Conservation (phyloP, 257 asterid genomes). For the Agastache rugosa region DNA sequence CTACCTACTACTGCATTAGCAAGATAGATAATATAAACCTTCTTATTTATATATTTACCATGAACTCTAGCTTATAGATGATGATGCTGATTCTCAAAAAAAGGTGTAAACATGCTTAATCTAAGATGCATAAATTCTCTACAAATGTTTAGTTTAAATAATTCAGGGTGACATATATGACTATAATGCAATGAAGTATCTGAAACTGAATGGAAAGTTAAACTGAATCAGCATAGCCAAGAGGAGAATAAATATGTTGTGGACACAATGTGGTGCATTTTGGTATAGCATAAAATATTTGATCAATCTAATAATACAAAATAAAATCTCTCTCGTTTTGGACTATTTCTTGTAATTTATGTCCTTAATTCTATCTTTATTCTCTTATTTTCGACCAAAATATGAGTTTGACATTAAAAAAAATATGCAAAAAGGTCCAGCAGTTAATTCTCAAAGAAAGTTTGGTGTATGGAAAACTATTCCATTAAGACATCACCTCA, state of each 20-base stretch:
- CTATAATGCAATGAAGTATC: background rate
- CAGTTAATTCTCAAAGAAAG: background rate
- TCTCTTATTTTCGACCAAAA: background rate
- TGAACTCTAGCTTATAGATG: background rate
- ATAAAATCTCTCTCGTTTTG: background rate
- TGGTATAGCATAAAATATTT: background rate
- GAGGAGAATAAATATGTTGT: background rate
- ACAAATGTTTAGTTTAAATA: background rate
- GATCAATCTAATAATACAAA: background rate
- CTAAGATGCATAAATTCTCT: conserved; percentile 1
- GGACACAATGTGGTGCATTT: background rate
- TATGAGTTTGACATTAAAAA: background rate
- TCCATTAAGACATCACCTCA: background rate
- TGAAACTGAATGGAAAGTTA: background rate
- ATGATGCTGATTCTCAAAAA: background rate
- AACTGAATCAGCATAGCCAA: background rate
- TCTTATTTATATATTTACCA: background rate
- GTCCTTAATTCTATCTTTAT: background rate
- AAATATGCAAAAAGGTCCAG: background rate
- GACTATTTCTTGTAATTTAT: background rate
- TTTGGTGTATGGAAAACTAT: background rate
- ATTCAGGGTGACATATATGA: background rate
- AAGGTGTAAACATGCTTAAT: background rate
- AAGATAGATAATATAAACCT: background rate
- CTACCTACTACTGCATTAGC: background rate